Conservation (phyloP, 1,284 basidiomycete species). For the Exobasidium cylindrosporum region DNA sequence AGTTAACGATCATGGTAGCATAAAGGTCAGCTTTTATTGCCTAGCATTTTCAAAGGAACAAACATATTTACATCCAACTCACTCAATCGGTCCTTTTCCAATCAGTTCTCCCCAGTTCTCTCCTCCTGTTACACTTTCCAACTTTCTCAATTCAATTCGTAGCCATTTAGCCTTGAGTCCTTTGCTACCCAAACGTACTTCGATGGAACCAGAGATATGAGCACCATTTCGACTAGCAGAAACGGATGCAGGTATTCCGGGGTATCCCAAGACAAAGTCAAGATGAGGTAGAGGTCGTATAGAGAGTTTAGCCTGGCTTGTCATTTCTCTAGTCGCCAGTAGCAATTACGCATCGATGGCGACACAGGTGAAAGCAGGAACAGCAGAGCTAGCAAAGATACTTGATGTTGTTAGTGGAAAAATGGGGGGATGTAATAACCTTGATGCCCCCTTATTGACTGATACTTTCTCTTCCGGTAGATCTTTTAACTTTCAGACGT, state of each 20-base stretch:
- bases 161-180: slow-evolving; percentile 50
- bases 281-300: slow-evolving; percentile 47
- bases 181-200: slow-evolving; percentile 41
- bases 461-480: no score
- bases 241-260: slow-evolving; percentile 38
- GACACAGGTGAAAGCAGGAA: no score
- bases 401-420: no score
- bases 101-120: slow-evolving; percentile 53
- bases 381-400: no score
- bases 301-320: slow-evolving; percentile 16
- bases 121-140: slow-evolving; percentile 45
- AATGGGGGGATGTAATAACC: no score
- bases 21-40: neutral
- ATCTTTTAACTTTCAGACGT: no score
- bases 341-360: neutral
- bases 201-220: slow-evolving; percentile 46
- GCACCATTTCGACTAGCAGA: slow-evolving; percentile 38
- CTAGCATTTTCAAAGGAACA: neutral
- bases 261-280: slow-evolving; percentile 49
- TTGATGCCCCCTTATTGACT: no score
- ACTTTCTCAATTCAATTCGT: slow-evolving; percentile 51
- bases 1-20: no score
- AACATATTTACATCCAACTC: slow-evolving; percentile 34
- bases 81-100: slow-evolving; percentile 48
- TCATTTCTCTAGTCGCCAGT: neutral